These are phyloP conservation scores for Pythium aquatile DNA, from an alignment of 352 stramenopile genomes.

Conservation along the genomic window DNA sequence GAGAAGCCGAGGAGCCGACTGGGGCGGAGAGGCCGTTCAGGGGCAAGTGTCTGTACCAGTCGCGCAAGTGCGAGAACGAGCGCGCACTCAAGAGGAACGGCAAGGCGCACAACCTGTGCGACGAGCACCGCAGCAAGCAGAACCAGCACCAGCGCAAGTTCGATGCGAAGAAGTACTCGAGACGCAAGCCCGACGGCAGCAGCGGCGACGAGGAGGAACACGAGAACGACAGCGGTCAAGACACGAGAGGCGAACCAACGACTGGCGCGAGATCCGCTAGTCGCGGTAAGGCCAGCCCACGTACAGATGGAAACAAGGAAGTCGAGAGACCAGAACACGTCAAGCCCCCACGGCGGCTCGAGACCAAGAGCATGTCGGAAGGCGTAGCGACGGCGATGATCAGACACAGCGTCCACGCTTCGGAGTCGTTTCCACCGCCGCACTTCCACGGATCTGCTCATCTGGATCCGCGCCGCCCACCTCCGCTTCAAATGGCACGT, in stretches of 20 bases:
- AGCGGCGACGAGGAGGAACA: slow-evolving; percentile 21
- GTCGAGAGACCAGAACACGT: background rate
- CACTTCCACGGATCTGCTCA: background rate
- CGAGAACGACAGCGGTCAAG: slow-evolving; percentile 1
- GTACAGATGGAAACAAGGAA: background rate
- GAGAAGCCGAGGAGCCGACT: background rate
- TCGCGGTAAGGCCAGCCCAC: background rate
- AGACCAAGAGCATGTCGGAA: background rate
- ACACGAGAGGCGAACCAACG: background rate
- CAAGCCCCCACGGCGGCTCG: background rate
- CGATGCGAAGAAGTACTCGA: slow-evolving; percentile 76
- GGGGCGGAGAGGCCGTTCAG: slow-evolving; percentile 30
- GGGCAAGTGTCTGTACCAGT: slow-evolving; percentile 75
- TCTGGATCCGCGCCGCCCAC: background rate
- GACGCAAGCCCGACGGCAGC: slow-evolving; percentile 35
- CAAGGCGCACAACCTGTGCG: slow-evolving; percentile 74
- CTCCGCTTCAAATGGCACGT: background rate
- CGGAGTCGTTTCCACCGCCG: background rate
- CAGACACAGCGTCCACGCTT: background rate
- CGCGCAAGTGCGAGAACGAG: slow-evolving; percentile 80
- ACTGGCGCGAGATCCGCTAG: too few relatives aligned
- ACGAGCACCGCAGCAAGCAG: slow-evolving; percentile 73
- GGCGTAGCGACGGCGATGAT: background rate
- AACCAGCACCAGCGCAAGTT: slow-evolving; percentile 85
- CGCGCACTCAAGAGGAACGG: slow-evolving; percentile 77